These are phyloP conservation scores for Populus tomentosa DNA, from an alignment of 441 rosid genomes.

Conservation along the genomic window DNA sequence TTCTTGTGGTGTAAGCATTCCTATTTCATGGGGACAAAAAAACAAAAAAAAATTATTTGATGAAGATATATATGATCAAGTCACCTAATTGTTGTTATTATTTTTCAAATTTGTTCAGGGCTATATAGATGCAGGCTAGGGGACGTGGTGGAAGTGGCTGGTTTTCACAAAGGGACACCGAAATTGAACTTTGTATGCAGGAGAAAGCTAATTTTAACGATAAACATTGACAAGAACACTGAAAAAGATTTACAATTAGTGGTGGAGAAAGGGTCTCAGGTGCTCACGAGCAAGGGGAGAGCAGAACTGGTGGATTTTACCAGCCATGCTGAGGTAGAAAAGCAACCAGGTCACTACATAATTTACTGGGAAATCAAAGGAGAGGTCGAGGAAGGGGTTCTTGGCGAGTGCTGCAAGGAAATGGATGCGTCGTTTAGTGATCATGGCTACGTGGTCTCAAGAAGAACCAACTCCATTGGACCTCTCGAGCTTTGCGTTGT, in stretches of 20 bases:
- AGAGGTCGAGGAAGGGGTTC: slow-evolving; percentile 54
- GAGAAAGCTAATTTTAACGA: slow-evolving; percentile 62
- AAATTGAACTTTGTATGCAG: slow-evolving; percentile 79
- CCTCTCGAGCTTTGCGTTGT: slow-evolving; percentile 74
- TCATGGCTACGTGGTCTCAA: slow-evolving; percentile 74
- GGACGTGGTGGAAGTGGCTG: slow-evolving; percentile 78
- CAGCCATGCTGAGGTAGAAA: slow-evolving; percentile 59
- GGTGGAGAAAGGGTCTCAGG: slow-evolving; percentile 56
- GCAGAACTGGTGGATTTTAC: slow-evolving; percentile 83
- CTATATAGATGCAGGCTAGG: slow-evolving; percentile 78
- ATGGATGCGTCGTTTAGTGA: slow-evolving; percentile 76
- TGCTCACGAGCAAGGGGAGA: slow-evolving; percentile 30
- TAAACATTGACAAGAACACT: too few species aligned
- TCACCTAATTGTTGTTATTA: neutral
- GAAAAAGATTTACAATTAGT: slow-evolving; percentile 82
- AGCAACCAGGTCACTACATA: slow-evolving; percentile 72
- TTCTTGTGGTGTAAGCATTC: too few species aligned
- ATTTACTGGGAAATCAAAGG: slow-evolving; percentile 89
- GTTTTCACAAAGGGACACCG: slow-evolving; percentile 69
- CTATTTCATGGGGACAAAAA: too few species aligned
- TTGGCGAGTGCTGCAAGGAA: slow-evolving; percentile 57
- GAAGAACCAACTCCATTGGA: slow-evolving; percentile 65
- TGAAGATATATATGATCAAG: neutral
- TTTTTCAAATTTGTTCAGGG: slow-evolving; percentile 35
- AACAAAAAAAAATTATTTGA: too few species aligned